These are phyloP conservation scores for Cladophialophora yegresii DNA, from an alignment of 2,329 filamentous ascomycete genomes.

Conservation along the genomic window DNA sequence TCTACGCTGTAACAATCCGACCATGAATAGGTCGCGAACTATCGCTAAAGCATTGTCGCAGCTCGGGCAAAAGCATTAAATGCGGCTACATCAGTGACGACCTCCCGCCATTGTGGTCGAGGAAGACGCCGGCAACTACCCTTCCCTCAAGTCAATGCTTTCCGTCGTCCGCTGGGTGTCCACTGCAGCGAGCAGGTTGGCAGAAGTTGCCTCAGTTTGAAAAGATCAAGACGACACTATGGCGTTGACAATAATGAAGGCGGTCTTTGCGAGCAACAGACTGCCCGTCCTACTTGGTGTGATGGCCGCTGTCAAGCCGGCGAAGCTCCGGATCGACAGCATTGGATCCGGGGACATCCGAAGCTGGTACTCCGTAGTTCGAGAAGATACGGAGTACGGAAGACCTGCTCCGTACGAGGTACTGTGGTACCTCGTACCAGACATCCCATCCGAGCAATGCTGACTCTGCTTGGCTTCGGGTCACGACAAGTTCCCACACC, in stretches of 20 bases:
- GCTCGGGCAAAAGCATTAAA: background rate
- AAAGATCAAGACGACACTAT: background rate
- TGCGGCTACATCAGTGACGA: background rate
- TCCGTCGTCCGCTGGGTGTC: no score
- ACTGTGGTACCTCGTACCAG: no score
- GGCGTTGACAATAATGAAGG: background rate
- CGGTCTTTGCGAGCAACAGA: background rate
- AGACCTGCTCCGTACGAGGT: no score
- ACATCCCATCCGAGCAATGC: no score
- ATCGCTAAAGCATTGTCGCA: background rate
- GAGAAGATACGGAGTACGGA: no score
- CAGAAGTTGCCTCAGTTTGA: background rate
- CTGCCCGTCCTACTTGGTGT: background rate
- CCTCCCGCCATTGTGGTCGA: background rate
- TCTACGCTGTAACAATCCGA: background rate
- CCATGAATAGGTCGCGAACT: background rate
- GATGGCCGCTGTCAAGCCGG: background rate
- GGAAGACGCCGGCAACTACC: background rate
- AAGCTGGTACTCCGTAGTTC: no score
- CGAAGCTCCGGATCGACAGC: background rate
- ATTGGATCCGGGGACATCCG: background rate
- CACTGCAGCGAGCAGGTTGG: background rate
- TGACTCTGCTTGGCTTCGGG: no score
- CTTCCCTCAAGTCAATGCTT: background rate
- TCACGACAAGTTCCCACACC: no score